A percentile compares a stretch with the other conserved stretches of the same genome.
Conservation (phyloP, 805 yeast species). For the Saccharomycodes ludwigii region DNA sequence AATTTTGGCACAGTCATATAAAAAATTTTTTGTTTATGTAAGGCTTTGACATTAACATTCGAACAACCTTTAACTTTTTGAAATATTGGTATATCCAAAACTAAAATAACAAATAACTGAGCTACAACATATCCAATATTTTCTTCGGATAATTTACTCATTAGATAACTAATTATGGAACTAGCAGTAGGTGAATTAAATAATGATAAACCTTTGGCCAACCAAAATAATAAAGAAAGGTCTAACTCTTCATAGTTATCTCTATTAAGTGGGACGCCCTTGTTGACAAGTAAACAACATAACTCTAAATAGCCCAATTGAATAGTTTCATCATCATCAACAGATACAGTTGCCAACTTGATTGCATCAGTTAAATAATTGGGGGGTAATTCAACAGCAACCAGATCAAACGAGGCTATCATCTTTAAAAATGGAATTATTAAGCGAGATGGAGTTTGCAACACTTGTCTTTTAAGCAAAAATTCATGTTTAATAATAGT, state of each 20-base stretch:
- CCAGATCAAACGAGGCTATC: constrained; percentile 33
- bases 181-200: constrained; percentile 35
- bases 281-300: constrained; percentile 44
- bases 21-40: constrained; percentile 77
- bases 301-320: constrained; percentile 38
- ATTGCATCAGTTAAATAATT: background rate
- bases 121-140: constrained; percentile 30
- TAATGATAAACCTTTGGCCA: constrained; percentile 55
- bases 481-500: constrained; percentile 2
- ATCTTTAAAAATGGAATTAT: constrained; percentile 33
- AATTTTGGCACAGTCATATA: constrained; percentile 44
- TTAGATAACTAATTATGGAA: constrained; percentile 22
- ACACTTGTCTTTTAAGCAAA: constrained; percentile 5
- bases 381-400: background rate
- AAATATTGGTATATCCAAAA: constrained; percentile 55
- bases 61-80: constrained; percentile 31
- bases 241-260: constrained; percentile 32
- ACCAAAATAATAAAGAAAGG: constrained; percentile 41
- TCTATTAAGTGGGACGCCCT: constrained; percentile 27
- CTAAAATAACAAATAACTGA: constrained; percentile 47
- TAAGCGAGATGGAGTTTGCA: constrained; percentile 17
- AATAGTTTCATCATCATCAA: constrained; percentile 9
- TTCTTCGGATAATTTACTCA: constrained; percentile 25
- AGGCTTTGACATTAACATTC: constrained; percentile 47
- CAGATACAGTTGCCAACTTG: constrained; percentile 13